Base-by-base conservation (phyloP, 164 flowering plant species). In the Liquidambar formosana region DNA sequence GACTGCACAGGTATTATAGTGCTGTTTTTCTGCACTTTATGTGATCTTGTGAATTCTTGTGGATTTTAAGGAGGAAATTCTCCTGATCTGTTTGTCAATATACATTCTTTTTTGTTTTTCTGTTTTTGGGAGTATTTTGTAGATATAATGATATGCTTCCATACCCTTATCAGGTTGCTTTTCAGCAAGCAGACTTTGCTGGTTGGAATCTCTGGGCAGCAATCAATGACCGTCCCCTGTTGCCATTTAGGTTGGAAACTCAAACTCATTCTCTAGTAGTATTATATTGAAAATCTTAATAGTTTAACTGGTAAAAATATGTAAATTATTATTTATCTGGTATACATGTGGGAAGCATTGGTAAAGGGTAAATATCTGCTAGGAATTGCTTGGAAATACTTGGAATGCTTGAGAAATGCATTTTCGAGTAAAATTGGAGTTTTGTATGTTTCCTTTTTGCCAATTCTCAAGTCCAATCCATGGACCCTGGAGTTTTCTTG, bases 191-290 rank as follows among this genome's bases (percentile, higher is more conserved):
- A 22, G 99, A 95, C 78, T 93, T 89, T 85, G 84, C 94, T 68
- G 97, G 97, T 73, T 95, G 97, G 99, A 95, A 95, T 83, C 68
- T 95, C 23, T 95, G 99, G 99, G 99, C 99, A 64, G 99, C 97
- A 67, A 93, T 95, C 69, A 95, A 91, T 73, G 85, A 81, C 73
- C 90, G 94, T 12, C 97, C 99, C 71, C 71, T 95, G 23, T 71
- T 92, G 67, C 97, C 99, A 54, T 94, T 94, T 73, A 94, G 97
- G 99, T 94, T 71, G 10, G 75, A 38, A 49, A 67, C 11, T 51
- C 22, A 23, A 51, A 27, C 61, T 6, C 57, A 19, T 47, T 13
- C 6, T 3, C 48, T 26, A 16, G 18, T 18, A 26, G 28, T 45
- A 18, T 43, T 44, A 44, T 44, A 22, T 44, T 45, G 26, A 25